Percentiles rank a stretch among this genome's conserved stretches.
These are phyloP conservation scores for Rutidosis leptorrhynchoides DNA, from an alignment of 129 eudicot genomes.

Conservation along the genomic window DNA sequence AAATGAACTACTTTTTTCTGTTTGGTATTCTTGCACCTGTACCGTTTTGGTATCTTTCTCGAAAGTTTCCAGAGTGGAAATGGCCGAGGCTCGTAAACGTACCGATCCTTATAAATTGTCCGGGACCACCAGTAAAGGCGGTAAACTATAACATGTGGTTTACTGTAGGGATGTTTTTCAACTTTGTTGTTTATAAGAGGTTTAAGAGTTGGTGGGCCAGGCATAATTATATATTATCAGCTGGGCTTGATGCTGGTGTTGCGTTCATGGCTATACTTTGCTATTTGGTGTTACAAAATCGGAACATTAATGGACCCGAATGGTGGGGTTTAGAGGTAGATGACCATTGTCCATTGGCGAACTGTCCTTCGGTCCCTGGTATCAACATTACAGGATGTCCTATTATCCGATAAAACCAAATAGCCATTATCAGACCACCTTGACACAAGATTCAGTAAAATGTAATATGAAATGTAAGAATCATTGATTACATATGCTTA, in stretches of 20 bases:
- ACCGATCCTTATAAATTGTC: slow-evolving; percentile 56
- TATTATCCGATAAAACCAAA: slow-evolving; percentile 29
- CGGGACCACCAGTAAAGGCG: slow-evolving; percentile 62
- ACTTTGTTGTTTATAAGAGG: slow-evolving; percentile 55
- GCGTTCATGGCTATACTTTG: slow-evolving; percentile 81
- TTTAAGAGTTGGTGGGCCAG: slow-evolving; percentile 80
- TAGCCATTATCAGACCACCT: background rate
- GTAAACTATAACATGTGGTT: slow-evolving; percentile 76
- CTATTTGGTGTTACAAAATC: slow-evolving; percentile 56
- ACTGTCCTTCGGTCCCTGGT: slow-evolving; percentile 77
- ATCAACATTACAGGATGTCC: slow-evolving; percentile 53
- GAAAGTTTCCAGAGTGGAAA: slow-evolving; percentile 55
- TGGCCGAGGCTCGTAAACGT: slow-evolving; percentile 58
- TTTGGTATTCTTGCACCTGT: slow-evolving; percentile 69
- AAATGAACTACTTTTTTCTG: slow-evolving; percentile 76
- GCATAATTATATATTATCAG: slow-evolving; percentile 71
- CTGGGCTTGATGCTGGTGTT: slow-evolving; percentile 84
- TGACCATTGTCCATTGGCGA: slow-evolving; percentile 73
- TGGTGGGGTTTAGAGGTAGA: slow-evolving; percentile 85
- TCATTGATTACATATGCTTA: background rate
- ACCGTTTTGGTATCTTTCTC: slow-evolving; percentile 64
- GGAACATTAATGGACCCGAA: slow-evolving; percentile 48
- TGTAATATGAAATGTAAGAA: background rate
- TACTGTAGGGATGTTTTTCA: slow-evolving; percentile 64
- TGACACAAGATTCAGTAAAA: slow-evolving; percentile 1